phyloP scores from a whole-genome alignment of 345 rosid genomes.

The Abelmoschus esculentus region DNA sequence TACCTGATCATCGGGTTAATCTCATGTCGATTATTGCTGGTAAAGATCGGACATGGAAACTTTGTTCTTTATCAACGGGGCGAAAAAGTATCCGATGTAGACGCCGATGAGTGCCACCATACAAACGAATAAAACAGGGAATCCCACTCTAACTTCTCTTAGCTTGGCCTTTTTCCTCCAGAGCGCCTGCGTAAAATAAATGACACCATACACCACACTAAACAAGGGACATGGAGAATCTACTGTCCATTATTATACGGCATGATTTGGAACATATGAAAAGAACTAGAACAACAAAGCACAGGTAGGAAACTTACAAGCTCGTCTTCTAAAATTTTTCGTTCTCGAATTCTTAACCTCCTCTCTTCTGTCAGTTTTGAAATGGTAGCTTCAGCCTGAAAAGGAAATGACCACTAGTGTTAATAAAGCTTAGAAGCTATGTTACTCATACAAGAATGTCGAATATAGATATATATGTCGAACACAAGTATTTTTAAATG shows the following conservation, averaged over 20 bases:
- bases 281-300: not conserved
- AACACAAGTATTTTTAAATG: not conserved
- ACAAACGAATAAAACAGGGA: constrained; percentile 68
- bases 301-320: constrained; percentile 39
- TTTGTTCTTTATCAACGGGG: constrained; percentile 22
- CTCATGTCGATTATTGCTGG: not conserved
- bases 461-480: not conserved
- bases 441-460: not conserved
- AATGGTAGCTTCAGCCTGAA: constrained; percentile 57
- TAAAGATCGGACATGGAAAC: not conserved
- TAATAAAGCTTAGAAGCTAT: not conserved
- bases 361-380: constrained; percentile 24
- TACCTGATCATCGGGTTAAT: not conserved
- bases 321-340: constrained; percentile 40
- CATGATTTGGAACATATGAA: not conserved
- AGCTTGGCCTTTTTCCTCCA: constrained; percentile 35
- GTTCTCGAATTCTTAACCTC: constrained; percentile 39
- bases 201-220: not conserved
- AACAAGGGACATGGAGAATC: not conserved
- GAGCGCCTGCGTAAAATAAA: constrained; percentile 33
- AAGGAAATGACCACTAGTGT: not conserved
- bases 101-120: constrained; percentile 66
- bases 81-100: constrained; percentile 41
- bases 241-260: not conserved
- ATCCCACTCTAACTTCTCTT: constrained; percentile 46